phyloP scores from a whole-genome alignment of 306 rosid species.

The Glycine tomentella region DNA sequence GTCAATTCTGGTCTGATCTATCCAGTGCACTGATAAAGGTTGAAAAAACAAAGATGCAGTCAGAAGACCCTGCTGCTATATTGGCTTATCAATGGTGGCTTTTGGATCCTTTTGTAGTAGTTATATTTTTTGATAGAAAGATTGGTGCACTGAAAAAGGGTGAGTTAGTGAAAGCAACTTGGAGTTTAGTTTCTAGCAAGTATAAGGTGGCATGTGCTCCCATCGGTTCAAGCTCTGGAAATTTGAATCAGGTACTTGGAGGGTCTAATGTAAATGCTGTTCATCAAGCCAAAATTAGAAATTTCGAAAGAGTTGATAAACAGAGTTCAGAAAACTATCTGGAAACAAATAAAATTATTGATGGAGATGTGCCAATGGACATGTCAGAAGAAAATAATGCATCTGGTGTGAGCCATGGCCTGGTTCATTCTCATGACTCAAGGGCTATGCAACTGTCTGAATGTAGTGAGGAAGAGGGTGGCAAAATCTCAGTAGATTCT shows the following conservation, averaged over 20 bases:
- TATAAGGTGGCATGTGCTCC: constrained; percentile 42
- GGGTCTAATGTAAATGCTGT: constrained; percentile 51
- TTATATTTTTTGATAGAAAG: constrained; percentile 74
- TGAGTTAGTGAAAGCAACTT: constrained; percentile 69
- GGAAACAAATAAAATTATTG: constrained; percentile 49
- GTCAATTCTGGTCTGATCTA: constrained; percentile 82
- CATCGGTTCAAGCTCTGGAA: constrained; percentile 54
- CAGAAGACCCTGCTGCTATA: constrained; percentile 47
- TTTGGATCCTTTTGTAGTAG: constrained; percentile 86
- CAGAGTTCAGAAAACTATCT: constrained; percentile 45
- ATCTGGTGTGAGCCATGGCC: constrained; percentile 45
- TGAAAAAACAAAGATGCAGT: constrained; percentile 60
- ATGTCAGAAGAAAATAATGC: constrained; percentile 51
- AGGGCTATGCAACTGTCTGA: constrained; percentile 46
- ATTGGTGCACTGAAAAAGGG: constrained; percentile 88
- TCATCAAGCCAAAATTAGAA: constrained; percentile 50
- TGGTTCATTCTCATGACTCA: constrained; percentile 55
- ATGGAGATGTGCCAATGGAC: constrained; percentile 44
- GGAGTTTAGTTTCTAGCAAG: constrained; percentile 50
- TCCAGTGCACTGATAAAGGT: constrained; percentile 63
- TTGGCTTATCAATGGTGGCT: constrained; percentile 82
- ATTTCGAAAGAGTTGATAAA: constrained; percentile 53
- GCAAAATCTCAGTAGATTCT: constrained; percentile 52
- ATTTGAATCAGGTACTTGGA: constrained; percentile 41
- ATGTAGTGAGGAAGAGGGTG: constrained; percentile 51